Conservation (phyloP, 345 rosid genomes). For the Turritis glabra region DNA sequence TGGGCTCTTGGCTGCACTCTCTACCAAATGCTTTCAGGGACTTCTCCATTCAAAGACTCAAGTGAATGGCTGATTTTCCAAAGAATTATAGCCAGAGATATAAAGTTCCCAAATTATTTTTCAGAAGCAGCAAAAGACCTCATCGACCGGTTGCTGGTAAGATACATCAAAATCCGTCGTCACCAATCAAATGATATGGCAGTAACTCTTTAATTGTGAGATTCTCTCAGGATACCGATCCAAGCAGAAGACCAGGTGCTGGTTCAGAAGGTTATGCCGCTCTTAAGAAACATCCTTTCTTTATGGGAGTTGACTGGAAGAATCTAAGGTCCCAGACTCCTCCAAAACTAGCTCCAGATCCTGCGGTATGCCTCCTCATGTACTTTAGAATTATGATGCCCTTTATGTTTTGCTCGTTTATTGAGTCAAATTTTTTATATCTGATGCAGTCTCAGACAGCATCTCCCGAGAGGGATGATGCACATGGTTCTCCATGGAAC, state of each 20-base stretch:
- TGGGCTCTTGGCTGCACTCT: constrained; percentile 99
- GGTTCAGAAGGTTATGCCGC: constrained; percentile 73
- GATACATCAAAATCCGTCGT: constrained; percentile 26
- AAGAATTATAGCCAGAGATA: constrained; percentile 90
- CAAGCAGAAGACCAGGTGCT: constrained; percentile 81
- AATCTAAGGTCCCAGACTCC: constrained; percentile 62
- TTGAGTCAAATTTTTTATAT: not conserved
- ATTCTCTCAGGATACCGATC: constrained; percentile 70
- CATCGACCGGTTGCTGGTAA: constrained; percentile 81
- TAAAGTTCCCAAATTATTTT: constrained; percentile 74
- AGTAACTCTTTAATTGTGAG: constrained; percentile 17
- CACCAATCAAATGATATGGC: constrained; percentile 1
- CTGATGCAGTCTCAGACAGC: constrained; percentile 46
- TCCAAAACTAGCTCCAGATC: constrained; percentile 67
- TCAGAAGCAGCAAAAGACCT: constrained; percentile 87
- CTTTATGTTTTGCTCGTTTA: not conserved
- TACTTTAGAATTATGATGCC: not conserved
- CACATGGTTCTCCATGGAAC: constrained; percentile 70
- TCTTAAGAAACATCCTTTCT: constrained; percentile 82
- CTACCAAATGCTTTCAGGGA: constrained; percentile 99
- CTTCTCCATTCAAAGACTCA: constrained; percentile 96
- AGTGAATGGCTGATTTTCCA: constrained; percentile 99
- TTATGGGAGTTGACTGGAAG: constrained; percentile 77
- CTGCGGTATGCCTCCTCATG: constrained; percentile 42
- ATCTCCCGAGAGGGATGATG: constrained; percentile 58